These are phyloP conservation scores for Pisolithus microcarpus DNA, from an alignment of 768 basidiomycete genomes.

Conservation along the genomic window DNA sequence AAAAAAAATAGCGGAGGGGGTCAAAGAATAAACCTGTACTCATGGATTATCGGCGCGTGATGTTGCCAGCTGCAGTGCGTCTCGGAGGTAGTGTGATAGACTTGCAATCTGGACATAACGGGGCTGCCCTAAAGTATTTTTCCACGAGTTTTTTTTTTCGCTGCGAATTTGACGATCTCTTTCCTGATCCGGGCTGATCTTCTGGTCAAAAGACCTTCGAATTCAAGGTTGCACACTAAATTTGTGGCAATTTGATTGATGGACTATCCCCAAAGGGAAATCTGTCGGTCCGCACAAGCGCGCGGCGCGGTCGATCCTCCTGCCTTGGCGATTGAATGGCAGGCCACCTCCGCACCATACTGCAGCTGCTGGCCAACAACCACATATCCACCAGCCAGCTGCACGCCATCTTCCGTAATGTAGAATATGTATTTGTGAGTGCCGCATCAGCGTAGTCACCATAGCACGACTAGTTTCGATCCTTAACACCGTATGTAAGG, in stretches of 20 bases:
- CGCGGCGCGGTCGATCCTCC: slow-evolving; percentile 12
- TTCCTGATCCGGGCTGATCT: slow-evolving; percentile 13
- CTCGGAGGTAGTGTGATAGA: slow-evolving; percentile 4
- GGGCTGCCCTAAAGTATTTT: slow-evolving; percentile 8
- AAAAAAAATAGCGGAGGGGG: not conserved
- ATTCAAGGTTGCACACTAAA: slow-evolving; percentile 16
- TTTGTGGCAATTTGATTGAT: slow-evolving; percentile 24
- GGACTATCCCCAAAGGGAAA: slow-evolving; percentile 16
- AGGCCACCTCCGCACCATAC: not conserved
- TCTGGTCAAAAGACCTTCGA: slow-evolving; percentile 17
- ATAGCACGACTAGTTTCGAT: slow-evolving; percentile 21
- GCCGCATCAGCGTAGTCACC: slow-evolving; percentile 21
- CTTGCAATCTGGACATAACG: slow-evolving; percentile 1
- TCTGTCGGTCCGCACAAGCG: slow-evolving; percentile 21
- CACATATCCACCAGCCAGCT: slow-evolving; percentile 7
- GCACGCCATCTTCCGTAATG: slow-evolving; percentile 29
- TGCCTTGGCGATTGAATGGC: slow-evolving; percentile 5
- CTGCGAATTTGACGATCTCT: slow-evolving; percentile 21
- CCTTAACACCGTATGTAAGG: slow-evolving; percentile 21
- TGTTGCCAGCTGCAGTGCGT: not conserved
- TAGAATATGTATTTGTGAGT: slow-evolving; percentile 29
- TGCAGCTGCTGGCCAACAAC: no score
- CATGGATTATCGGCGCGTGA: not conserved
- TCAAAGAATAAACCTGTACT: not conserved
- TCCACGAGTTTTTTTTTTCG: not conserved